Conservation (phyloP, 495 filamentous ascomycete genomes). For the Copromyces sp. region DNA sequence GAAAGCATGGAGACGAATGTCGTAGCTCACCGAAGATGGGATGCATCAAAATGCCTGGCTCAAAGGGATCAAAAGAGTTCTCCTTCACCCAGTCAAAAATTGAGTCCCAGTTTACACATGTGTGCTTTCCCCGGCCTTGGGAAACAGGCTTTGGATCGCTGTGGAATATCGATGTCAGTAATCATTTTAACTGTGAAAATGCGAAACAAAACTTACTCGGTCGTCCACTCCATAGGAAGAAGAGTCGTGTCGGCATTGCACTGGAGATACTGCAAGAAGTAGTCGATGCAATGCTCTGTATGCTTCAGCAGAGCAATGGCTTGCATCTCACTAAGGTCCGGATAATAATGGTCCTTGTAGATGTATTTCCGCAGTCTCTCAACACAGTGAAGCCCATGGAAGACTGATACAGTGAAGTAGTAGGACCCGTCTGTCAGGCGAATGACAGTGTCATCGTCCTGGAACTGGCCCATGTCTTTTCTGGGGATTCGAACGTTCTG, state of each 20-base stretch:
- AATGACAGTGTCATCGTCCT: background rate
- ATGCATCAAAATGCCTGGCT: background rate
- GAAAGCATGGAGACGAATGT: background rate
- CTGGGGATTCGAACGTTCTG: background rate
- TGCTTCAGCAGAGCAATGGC: background rate
- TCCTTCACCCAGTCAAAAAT: conserved; percentile 2
- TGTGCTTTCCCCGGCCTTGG: background rate
- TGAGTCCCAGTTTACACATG: conserved; percentile 1
- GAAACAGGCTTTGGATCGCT: background rate
- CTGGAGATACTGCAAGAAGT: conserved; percentile 7
- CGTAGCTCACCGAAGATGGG: conserved; percentile 2
- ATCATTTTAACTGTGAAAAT: no score
- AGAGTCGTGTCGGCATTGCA: conserved; percentile 7
- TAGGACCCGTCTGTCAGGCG: background rate
- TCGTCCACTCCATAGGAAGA: conserved; percentile 3
- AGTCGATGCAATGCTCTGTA: conserved; percentile 6
- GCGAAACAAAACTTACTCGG: background rate
- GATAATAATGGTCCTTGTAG: conserved; percentile 4
- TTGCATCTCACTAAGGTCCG: background rate
- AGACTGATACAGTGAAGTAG: conserved; percentile 1
- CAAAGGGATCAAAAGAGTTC: conserved; percentile 1
- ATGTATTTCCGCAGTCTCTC: background rate
- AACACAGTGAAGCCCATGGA: conserved; percentile 4
- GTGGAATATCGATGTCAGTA: background rate
- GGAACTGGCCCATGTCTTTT: background rate